phyloP scores from a whole-genome alignment of 176 grass and related monocot genomes.

The Juncus inflexus region DNA sequence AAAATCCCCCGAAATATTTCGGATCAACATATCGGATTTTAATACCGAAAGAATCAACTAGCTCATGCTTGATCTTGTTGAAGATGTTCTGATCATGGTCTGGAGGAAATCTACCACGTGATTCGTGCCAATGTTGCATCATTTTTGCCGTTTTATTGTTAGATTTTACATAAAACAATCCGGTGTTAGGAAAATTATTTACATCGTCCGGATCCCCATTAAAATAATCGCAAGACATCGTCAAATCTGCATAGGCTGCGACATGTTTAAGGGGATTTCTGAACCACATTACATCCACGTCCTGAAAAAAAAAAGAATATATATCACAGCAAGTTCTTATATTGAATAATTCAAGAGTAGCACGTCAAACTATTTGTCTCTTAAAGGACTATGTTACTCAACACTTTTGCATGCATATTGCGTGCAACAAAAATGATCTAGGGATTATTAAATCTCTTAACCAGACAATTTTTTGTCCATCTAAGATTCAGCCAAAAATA shows the following conservation, averaged over 20 bases:
- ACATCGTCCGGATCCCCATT: slow-evolving; percentile 29
- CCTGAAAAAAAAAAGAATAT: slow-evolving; percentile 20
- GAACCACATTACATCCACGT: slow-evolving; percentile 53
- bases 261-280: slow-evolving; percentile 35
- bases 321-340: no score
- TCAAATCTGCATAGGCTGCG: slow-evolving; percentile 24
- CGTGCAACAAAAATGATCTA: no score
- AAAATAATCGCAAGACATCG: slow-evolving; percentile 28
- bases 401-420: no score
- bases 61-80: slow-evolving; percentile 31
- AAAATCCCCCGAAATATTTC: slow-evolving; percentile 25
- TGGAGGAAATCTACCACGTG: slow-evolving; percentile 4
- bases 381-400: no score
- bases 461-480: no score
- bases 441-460: no score
- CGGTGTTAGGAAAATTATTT: slow-evolving; percentile 38
- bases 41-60: slow-evolving; percentile 1
- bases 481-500: no score
- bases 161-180: slow-evolving; percentile 41
- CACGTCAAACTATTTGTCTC: no score
- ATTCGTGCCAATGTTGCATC: slow-evolving; percentile 33
- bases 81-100: slow-evolving; percentile 39
- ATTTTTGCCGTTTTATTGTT: slow-evolving; percentile 16
- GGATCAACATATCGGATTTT: slow-evolving; percentile 22
- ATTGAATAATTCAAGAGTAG: no score